phyloP scores from a whole-genome alignment of 225 moss, liverwort and hornwort genomes.

The Asterella californica region DNA sequence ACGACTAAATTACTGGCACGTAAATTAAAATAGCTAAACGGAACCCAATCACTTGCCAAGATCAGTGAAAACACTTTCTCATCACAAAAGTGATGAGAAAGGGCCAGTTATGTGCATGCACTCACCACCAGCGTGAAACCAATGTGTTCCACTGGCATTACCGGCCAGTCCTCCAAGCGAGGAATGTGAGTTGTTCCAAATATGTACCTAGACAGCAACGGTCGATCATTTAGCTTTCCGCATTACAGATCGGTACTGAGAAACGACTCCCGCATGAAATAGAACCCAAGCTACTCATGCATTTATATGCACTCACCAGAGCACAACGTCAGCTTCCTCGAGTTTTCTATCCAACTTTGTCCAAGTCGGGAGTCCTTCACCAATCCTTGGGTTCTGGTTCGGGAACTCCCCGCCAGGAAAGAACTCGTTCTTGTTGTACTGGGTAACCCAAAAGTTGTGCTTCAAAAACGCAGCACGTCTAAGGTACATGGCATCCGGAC shows the following conservation, averaged over 20 bases:
- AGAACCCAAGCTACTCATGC: not conserved
- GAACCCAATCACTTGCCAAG: not conserved
- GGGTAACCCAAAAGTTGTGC: slow-evolving; percentile 94
- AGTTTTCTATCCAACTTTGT: slow-evolving; percentile 81
- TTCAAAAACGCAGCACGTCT: slow-evolving; percentile 83
- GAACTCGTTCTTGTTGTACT: slow-evolving; percentile 71
- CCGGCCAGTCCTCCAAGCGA: slow-evolving; percentile 96
- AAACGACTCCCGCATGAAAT: not conserved
- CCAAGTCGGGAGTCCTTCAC: slow-evolving; percentile 94
- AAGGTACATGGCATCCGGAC: slow-evolving; percentile 90
- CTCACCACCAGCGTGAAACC: slow-evolving; percentile 79
- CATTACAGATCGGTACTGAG: not conserved
- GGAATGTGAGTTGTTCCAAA: slow-evolving; percentile 97
- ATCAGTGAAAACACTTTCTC: not conserved
- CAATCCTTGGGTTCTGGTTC: slow-evolving; percentile 92
- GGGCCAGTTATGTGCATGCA: not conserved
- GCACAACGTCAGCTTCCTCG: slow-evolving; percentile 89
- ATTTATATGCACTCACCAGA: slow-evolving; percentile 53
- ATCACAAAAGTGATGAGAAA: not conserved
- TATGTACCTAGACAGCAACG: slow-evolving; percentile 54
- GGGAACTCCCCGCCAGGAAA: slow-evolving; percentile 98
- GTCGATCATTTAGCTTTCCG: not conserved
- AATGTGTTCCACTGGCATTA: slow-evolving; percentile 96
- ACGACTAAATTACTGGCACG: not conserved
- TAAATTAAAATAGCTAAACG: not conserved